Base-by-base conservation (phyloP, 306 rosid species). In the Geum urbanum region DNA sequence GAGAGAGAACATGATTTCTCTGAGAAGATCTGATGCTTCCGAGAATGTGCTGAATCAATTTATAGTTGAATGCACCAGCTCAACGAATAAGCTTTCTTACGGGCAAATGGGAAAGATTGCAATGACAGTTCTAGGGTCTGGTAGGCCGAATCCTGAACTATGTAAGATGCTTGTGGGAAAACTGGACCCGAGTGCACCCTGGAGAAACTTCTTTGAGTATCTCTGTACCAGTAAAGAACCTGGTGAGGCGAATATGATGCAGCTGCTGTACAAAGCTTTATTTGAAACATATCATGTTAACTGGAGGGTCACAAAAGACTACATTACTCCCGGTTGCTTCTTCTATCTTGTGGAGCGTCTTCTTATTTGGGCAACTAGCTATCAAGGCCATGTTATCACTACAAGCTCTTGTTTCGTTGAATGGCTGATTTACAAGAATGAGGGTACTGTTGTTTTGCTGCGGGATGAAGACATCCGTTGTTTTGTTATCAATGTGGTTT, bases 331-430 rank as follows among this genome's bases (percentile, higher is more conserved):
- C 0, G 63, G 63, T 60, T 87, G 87, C 81, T 88, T 89, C 69
- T 56, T 91, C 64, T 85, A 89, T 74, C 94, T 89, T 27, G 67
- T 87, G 15, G 97, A 91, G 70, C 91, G 85, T 63, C 81, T 91
- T 61, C 51, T 91, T 60, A 68, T 85, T 5, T 71, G 70, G 56
- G 76, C 81, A 50, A 78, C 78, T 9, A 61, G 63, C 63, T 15
- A 45, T 48, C 72, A 32, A 3, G 87, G 88, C 18, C 65, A 57
- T 65, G 73, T 84, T 32, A 58, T 85, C 75, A 79, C 89, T 19
- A 75, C 94, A 24, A 82, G 80, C 69, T 79, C 92, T 50, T 80
- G 81, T 54, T 87, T 89, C 59, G 48, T 66, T 51, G 96, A 91
- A 57, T 91, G 92, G 97, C 77, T 91, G 14, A 76, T 79, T 48